A percentile compares a stretch with the other conserved stretches of the same genome.
These are phyloP conservation scores for Grosmannia penicillata DNA, from an alignment of 2,329 filamentous ascomycete species.

Conservation along the genomic window DNA sequence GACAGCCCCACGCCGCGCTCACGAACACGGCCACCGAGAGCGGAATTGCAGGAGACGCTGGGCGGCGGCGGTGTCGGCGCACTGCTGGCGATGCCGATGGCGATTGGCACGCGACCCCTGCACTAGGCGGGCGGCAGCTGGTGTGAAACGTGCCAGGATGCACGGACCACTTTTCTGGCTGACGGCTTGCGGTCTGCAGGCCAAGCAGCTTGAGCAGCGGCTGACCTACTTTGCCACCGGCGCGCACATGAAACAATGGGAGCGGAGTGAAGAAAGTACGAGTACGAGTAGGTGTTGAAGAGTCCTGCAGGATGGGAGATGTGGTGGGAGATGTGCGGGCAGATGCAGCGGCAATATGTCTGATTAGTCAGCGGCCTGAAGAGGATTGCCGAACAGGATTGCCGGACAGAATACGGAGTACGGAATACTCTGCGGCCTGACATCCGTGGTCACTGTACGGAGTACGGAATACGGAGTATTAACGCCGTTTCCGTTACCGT, in stretches of 20 bases:
- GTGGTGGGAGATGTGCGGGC: no score
- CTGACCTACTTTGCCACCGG: background rate
- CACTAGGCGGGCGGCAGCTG: conserved; percentile 1
- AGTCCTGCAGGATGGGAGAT: background rate
- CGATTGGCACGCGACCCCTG: background rate
- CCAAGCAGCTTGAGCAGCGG: background rate
- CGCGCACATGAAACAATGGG: background rate
- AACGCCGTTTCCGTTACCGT: no score
- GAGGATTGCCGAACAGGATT: no score
- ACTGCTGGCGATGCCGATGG: background rate
- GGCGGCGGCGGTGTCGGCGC: background rate
- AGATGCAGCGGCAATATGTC: no score
- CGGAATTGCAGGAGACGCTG: no score
- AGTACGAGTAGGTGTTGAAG: background rate
- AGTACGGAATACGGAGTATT: no score
- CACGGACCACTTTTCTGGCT: background rate
- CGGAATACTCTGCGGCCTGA: background rate
- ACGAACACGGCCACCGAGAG: no score
- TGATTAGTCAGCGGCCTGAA: no score
- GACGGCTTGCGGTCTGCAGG: background rate
- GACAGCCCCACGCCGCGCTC: no score
- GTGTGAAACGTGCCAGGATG: conserved; percentile 1
- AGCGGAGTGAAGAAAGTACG: background rate
- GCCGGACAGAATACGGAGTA: background rate
- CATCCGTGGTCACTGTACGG: no score